A percentile compares a stretch with the other conserved stretches of the same genome.
phyloP scores from a whole-genome alignment of 495 filamentous ascomycete genomes.

The Xylaria grammica region DNA sequence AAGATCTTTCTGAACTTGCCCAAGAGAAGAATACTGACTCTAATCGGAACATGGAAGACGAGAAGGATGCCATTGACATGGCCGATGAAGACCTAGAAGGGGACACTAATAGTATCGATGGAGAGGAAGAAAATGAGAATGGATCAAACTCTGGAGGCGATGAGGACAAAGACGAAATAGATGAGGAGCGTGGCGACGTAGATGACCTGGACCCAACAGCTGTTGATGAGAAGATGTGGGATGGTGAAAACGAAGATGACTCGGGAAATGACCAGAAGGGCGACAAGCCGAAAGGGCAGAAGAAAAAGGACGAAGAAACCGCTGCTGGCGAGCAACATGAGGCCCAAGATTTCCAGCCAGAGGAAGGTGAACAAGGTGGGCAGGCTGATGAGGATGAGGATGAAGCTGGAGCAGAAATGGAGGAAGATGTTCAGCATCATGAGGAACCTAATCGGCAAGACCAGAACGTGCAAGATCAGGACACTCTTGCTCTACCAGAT shows the following conservation, averaged over 20 bases:
- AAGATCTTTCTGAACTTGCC: constrained; percentile 90
- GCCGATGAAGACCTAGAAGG: constrained; percentile 88
- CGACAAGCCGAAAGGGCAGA: constrained; percentile 68
- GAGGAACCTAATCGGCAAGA: constrained; percentile 67
- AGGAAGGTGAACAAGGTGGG: constrained; percentile 55
- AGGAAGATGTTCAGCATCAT: constrained; percentile 75
- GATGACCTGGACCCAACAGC: constrained; percentile 86
- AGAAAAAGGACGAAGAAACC: constrained; percentile 67
- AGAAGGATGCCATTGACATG: constrained; percentile 92
- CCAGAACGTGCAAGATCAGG: constrained; percentile 67
- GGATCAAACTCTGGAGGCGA: constrained; percentile 58
- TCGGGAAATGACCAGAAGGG: constrained; percentile 82
- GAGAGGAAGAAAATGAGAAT: constrained; percentile 57
- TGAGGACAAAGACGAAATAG: constrained; percentile 70
- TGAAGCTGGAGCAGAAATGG: constrained; percentile 66
- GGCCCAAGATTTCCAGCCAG: constrained; percentile 56
- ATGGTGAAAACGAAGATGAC: constrained; percentile 76
- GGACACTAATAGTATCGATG: constrained; percentile 68
- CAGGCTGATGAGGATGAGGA: constrained; percentile 60
- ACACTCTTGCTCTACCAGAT: constrained; percentile 67
- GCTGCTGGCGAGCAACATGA: constrained; percentile 67
- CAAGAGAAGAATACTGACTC: constrained; percentile 77
- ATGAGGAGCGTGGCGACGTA: constrained; percentile 88
- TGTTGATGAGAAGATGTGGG: constrained; percentile 98
- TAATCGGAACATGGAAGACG: constrained; percentile 74